These are phyloP conservation scores for Setaria viridis DNA, from an alignment of 202 grass and related monocot genomes.

Conservation along the genomic window DNA sequence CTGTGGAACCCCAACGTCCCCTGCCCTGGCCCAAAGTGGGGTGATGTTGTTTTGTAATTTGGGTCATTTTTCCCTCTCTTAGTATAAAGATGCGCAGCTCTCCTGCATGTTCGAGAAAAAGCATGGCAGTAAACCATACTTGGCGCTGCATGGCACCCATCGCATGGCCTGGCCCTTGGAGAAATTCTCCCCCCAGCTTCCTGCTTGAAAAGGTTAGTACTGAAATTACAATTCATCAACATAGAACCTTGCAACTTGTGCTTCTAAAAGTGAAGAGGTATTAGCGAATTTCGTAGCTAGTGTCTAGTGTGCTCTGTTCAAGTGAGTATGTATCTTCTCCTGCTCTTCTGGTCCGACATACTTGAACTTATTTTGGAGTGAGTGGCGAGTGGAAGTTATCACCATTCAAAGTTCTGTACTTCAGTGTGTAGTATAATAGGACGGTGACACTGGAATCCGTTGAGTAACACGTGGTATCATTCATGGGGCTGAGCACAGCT, in stretches of 20 bases:
- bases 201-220: slow-evolving; percentile 37
- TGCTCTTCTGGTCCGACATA: neutral
- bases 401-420: slow-evolving; percentile 22
- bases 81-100: no score
- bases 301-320: no score
- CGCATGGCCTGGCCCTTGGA: slow-evolving; percentile 46
- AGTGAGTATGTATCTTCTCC: neutral
- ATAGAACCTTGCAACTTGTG: slow-evolving; percentile 32
- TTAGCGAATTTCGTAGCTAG: slow-evolving; percentile 10
- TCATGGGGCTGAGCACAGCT: no score
- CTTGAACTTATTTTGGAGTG: neutral
- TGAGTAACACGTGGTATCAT: no score
- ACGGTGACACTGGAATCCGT: no score
- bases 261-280: neutral
- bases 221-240: slow-evolving; percentile 54
- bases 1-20: no score
- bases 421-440: no score
- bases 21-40: no score
- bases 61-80: no score
- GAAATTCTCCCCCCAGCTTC: slow-evolving; percentile 26
- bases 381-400: slow-evolving; percentile 5
- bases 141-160: slow-evolving; percentile 50
- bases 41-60: no score
- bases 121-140: slow-evolving; percentile 57
- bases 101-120: no score